Evolutionary conservation across 2,329 filamentous ascomycete genomes (phyloP), one percentile per base, ranked within the genome.

Genomic region (Bipolaris bicolor): DNA sequence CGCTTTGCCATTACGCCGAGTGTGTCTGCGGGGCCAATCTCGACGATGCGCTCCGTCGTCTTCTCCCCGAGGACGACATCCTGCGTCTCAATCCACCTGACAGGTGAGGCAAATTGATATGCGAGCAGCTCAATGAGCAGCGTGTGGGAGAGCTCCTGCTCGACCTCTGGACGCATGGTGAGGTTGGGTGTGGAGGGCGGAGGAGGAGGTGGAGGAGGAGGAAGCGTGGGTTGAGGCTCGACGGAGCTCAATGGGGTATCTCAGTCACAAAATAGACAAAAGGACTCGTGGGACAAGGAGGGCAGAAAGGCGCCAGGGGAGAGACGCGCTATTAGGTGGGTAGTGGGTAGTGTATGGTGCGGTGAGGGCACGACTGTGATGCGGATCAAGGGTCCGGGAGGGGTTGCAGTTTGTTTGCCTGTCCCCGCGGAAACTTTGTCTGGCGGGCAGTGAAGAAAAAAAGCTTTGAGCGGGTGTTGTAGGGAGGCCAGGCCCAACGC

Each of bases 51-150:
- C 85, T 99, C 95, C 49, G 95, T 96, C 50, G 88, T 90, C 82
- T 96, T 95, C 80, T 98, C 92, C 65, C 90, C 94, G 70, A 99
- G 90, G 74, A 99, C 95, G 71, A 99, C 95, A 94, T 99, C 95
- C 82, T 99, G 95, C 53, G 95, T 99, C 82, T 99, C 95, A 80
- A 99, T 99, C 95, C 95, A 99, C 88, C 95, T 89, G 71, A 99
- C 95, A 49, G 95, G 95, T 52, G 94, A 98, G 72, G 95, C 95
- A 79, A 99, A 99, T 78, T 99, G 95, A 81, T 98, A 99, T 83
- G 95, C 95, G 69, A 99, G 88, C 65, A 99, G 91, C 88, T 99
- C 95, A 67, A 99, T 91, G 77, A 99, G 90, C 80, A 99, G 87
- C 68, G 94, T 98, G 81, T 99, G 94, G 76, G 95, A 90, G 79